Evolutionary conservation across 768 basidiomycete species (phyloP).

Genomic region (Leccinum fibrillosum): DNA sequence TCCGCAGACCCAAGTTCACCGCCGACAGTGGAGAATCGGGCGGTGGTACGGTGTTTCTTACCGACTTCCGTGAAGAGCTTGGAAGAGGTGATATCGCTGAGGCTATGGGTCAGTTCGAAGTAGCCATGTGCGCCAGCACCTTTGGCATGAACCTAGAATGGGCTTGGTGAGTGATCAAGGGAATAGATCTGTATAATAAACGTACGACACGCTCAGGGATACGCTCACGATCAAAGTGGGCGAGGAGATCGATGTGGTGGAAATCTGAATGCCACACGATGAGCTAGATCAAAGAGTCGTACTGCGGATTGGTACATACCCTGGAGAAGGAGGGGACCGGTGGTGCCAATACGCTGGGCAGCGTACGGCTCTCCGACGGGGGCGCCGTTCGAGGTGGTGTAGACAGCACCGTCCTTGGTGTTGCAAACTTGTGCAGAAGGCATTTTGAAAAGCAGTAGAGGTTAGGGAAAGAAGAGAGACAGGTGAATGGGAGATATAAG

Average conservation of each 20-base stretch:
- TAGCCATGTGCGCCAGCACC: conserved; percentile 91
- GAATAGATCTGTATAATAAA: conserved; percentile 5
- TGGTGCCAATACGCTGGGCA: conserved; percentile 66
- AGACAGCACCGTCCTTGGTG: conserved; percentile 54
- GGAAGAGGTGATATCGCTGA: conserved; percentile 79
- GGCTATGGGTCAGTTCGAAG: conserved; percentile 85
- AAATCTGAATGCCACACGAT: conserved; percentile 53
- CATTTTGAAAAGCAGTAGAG: conserved; percentile 40
- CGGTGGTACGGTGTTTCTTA: conserved; percentile 69
- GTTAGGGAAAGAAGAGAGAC: conserved; percentile 1
- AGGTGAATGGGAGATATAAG: conserved; percentile 8
- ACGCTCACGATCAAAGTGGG: conserved; percentile 92
- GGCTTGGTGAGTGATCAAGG: conserved; percentile 21
- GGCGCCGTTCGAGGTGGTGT: conserved; percentile 86
- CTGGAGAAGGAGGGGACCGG: conserved; percentile 87
- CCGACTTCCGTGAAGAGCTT: conserved; percentile 61
- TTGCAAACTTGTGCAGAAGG: conserved; percentile 59
- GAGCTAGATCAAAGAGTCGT: conserved; percentile 6
- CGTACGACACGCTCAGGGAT: conserved; percentile 91
- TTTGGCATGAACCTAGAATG: conserved; percentile 78
- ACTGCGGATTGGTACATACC: conserved; percentile 41
- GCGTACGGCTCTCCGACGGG: conserved; percentile 75
- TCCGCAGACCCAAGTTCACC: conserved; percentile 89
- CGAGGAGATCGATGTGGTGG: conserved; percentile 84
- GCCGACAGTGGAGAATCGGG: conserved; percentile 92